Base-by-base conservation (phyloP, 495 filamentous ascomycete genomes). In the Coniosporium apollinis region DNA sequence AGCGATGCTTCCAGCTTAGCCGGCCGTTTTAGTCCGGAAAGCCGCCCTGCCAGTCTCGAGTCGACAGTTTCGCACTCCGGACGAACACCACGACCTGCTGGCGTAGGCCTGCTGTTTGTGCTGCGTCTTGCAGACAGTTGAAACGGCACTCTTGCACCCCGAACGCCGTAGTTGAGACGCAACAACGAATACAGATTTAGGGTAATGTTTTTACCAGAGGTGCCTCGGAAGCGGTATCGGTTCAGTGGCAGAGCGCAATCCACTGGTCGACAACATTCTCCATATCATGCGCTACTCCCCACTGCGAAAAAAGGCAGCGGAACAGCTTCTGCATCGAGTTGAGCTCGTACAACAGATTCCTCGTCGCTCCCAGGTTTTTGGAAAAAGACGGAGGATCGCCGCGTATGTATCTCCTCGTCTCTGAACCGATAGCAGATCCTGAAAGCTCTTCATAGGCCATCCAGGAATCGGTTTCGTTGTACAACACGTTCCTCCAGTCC, bases 311-410 rank as follows among this genome's bases (percentile, higher is more conserved):
- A 3, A 66, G 43, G 35, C 62, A 65, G 13, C 60, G 52, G 37
- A 66, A 65, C 3, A 66, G 46, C 41, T 65, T 66, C 42, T 64
- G 62, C 48, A 65, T 62, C 11, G 60, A 62, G 35, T 65, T 65
- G 37, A 66, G 46, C 37, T 66, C 62, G 45, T 66, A 66, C 9
- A 65, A 39, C 17, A 66, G 41, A 43, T 65, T 65, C 22, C 57
- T 50, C 8, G 44, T 46, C 1, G 45, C 46, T 0, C 49, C 55
- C 19, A 52, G 38, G 3, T 41, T 39, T 4, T 47, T 37, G 0
- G 45, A 39, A 2, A 50, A 39, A n/a, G n/a, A n/a, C 22, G 41
- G 45, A 0, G 49, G 50, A 4, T 47, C 51, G 13, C 55, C 50
- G 2, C 60, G 49, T 20, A 65, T 57, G 0, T 56, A 52, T 19